A percentile compares a stretch with the other conserved stretches of the same genome.
Evolutionary conservation across 2,329 filamentous ascomycete genomes (phyloP).

Genomic region (Chlorencoelia australis): DNA sequence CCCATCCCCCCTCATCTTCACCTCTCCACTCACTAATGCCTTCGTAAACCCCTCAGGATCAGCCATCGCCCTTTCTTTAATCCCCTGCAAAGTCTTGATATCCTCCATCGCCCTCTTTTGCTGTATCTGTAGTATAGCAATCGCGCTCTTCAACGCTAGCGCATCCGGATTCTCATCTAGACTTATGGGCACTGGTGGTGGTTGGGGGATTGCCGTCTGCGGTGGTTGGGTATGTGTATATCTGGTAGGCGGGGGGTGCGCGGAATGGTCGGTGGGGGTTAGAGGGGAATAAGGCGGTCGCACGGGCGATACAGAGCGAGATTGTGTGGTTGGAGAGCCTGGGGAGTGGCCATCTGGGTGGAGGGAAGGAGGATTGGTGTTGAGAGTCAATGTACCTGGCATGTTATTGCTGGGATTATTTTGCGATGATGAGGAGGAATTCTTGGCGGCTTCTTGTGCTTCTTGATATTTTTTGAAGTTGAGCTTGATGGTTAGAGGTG

Average conservation of each 20-base stretch:
- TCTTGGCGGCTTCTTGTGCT: no score
- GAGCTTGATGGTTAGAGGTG: no score
- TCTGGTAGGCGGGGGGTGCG: constrained; percentile 17
- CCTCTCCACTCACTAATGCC: constrained; percentile 54
- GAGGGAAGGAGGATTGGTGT: no score
- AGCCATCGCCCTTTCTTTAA: constrained; percentile 60
- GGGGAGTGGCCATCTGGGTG: constrained; percentile 1
- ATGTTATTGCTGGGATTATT: no score
- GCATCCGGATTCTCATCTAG: constrained; percentile 70
- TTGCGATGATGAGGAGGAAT: no score
- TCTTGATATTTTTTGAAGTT: no score
- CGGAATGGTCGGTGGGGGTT: constrained; percentile 19
- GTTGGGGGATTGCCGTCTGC: constrained; percentile 32
- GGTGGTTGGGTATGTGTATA: constrained; percentile 38
- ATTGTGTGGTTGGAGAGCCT: background rate
- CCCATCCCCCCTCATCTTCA: constrained; percentile 29
- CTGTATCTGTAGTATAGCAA: constrained; percentile 81
- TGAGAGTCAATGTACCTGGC: no score
- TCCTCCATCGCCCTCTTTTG: constrained; percentile 67
- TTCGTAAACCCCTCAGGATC: constrained; percentile 63
- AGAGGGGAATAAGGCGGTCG: constrained; percentile 26
- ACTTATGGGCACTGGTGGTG: constrained; percentile 39
- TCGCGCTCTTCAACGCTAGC: constrained; percentile 74
- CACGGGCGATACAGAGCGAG: constrained; percentile 19
- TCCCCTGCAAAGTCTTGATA: constrained; percentile 56